phyloP scores from a whole-genome alignment of 1,284 basidiomycete species.

The Gomphus sp. region DNA sequence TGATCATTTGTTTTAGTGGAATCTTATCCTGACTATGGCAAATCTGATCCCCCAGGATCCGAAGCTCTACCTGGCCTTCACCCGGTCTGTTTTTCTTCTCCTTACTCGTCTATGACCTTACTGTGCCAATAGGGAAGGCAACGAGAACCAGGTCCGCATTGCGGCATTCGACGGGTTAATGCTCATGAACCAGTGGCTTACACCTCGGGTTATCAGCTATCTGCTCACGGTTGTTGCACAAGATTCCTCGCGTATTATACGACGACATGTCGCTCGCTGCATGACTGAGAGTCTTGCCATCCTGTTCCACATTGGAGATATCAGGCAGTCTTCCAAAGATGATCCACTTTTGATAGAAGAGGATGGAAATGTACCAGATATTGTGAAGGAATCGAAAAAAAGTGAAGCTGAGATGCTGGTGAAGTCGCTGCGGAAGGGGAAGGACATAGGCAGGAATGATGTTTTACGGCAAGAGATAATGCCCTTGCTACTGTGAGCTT shows the following conservation, averaged over 20 bases:
- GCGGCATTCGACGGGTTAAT: slow-evolving; percentile 93
- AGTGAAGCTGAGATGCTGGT: slow-evolving; percentile 75
- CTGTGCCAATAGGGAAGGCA: slow-evolving; percentile 66
- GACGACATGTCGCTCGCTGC: slow-evolving; percentile 79
- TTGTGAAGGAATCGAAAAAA: slow-evolving; percentile 66
- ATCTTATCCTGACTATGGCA: slow-evolving; percentile 71
- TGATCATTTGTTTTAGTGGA: slow-evolving; percentile 44
- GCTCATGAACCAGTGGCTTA: slow-evolving; percentile 76
- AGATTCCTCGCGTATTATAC: slow-evolving; percentile 77
- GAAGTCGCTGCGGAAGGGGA: slow-evolving; percentile 74
- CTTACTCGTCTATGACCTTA: not conserved
- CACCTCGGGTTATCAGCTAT: slow-evolving; percentile 79
- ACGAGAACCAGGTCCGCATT: slow-evolving; percentile 85
- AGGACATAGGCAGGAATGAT: slow-evolving; percentile 79
- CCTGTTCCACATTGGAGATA: slow-evolving; percentile 83
- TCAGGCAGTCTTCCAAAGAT: slow-evolving; percentile 71
- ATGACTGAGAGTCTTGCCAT: slow-evolving; percentile 85
- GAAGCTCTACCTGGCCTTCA: slow-evolving; percentile 79
- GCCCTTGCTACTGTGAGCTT: slow-evolving; percentile 68
- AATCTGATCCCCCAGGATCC: slow-evolving; percentile 79
- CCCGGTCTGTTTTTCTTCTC: slow-evolving; percentile 48
- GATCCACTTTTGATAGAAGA: slow-evolving; percentile 77
- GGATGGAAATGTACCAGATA: slow-evolving; percentile 66
- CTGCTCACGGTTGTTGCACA: slow-evolving; percentile 83
- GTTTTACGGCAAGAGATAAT: slow-evolving; percentile 71